These are phyloP conservation scores for Calocera cornea DNA, from an alignment of 768 basidiomycete genomes.

Conservation along the genomic window DNA sequence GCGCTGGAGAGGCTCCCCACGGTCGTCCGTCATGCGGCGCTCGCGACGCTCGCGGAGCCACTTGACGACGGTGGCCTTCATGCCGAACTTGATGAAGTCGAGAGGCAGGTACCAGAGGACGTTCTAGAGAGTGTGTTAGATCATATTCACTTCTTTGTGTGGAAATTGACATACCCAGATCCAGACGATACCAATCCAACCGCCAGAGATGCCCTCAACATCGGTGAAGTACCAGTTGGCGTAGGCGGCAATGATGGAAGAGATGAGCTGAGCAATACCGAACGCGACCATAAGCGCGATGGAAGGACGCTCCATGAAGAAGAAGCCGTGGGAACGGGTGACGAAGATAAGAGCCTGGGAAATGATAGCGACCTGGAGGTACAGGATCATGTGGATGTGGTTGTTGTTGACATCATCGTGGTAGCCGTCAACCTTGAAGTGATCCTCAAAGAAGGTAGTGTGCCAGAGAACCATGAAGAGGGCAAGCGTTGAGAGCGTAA, in stretches of 20 bases:
- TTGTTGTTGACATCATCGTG: slow-evolving; percentile 43
- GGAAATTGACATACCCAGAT: slow-evolving; percentile 55
- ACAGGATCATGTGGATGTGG: slow-evolving; percentile 79
- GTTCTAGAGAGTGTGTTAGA: slow-evolving; percentile 41
- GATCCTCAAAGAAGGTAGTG: slow-evolving; percentile 79
- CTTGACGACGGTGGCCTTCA: slow-evolving; percentile 90
- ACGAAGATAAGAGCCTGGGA: slow-evolving; percentile 96
- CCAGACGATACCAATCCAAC: slow-evolving; percentile 97
- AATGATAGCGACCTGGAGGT: slow-evolving; percentile 96
- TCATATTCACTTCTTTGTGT: neutral
- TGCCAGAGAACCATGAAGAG: slow-evolving; percentile 74
- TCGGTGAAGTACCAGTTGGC: slow-evolving; percentile 90
- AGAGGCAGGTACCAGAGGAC: slow-evolving; percentile 93
- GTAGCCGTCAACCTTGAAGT: slow-evolving; percentile 49
- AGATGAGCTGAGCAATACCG: slow-evolving; percentile 83
- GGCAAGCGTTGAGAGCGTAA: slow-evolving; percentile 79
- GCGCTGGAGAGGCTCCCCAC: slow-evolving; percentile 63
- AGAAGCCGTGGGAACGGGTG: slow-evolving; percentile 86
- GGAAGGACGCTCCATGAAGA: slow-evolving; percentile 95
- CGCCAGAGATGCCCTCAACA: slow-evolving; percentile 66
- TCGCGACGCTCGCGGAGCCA: slow-evolving; percentile 51
- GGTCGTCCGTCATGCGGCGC: slow-evolving; percentile 31
- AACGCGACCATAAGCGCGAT: slow-evolving; percentile 79
- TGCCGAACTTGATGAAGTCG: slow-evolving; percentile 89
- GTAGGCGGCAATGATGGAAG: slow-evolving; percentile 89